phyloP scores from a whole-genome alignment of 768 basidiomycete genomes.

The Sarcomyxa edulis region DNA sequence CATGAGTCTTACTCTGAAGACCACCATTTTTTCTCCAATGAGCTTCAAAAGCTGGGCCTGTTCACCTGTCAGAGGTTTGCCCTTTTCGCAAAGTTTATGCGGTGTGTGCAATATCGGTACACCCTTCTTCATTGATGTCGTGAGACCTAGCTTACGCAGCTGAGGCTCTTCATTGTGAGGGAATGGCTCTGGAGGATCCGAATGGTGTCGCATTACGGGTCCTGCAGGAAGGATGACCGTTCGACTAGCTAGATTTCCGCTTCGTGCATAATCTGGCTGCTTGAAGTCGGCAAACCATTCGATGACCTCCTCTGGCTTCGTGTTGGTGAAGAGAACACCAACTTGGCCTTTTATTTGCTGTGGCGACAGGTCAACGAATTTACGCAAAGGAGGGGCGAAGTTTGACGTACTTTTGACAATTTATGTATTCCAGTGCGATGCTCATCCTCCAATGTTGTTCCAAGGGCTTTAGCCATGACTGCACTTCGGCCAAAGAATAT shows the following conservation, averaged over 20 bases:
- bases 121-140: constrained; percentile 80
- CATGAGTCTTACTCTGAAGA: constrained; percentile 68
- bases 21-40: constrained; percentile 84
- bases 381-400: not conserved
- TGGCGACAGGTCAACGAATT: not conserved
- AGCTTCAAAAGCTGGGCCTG: constrained; percentile 93
- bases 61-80: constrained; percentile 74
- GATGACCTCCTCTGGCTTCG: constrained; percentile 82
- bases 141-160: constrained; percentile 84
- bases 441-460: constrained; percentile 83
- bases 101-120: constrained; percentile 77
- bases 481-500: constrained; percentile 84
- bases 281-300: constrained; percentile 94
- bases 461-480: constrained; percentile 96
- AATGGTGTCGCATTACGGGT: constrained; percentile 76
- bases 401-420: constrained; percentile 66
- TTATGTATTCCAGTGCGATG: constrained; percentile 72
- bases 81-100: constrained; percentile 84
- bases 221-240: constrained; percentile 77
- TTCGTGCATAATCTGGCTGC: constrained; percentile 87
- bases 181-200: constrained; percentile 82
- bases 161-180: constrained; percentile 98
- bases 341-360: constrained; percentile 95
- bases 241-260: constrained; percentile 74
- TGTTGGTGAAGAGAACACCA: constrained; percentile 89